Evolutionary conservation across 345 rosid species (phyloP).

Genomic region (Ailanthus altissimus): DNA sequence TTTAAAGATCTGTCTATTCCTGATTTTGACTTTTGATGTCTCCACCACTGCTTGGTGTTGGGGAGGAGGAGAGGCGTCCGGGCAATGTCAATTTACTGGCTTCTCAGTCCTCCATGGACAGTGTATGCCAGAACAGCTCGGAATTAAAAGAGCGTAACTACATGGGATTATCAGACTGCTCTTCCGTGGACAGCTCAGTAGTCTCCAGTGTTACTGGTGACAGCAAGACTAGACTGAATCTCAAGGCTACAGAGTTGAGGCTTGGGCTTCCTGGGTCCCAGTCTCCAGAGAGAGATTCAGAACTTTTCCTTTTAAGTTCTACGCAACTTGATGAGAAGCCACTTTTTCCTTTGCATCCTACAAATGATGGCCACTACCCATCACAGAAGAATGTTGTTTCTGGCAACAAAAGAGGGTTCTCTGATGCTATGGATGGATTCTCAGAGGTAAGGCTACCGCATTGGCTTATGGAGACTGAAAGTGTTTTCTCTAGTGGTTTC

Average conservation of each 20-base stretch:
- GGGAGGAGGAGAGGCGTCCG: slow-evolving; percentile 48
- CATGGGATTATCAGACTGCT: slow-evolving; percentile 53
- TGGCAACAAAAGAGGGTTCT: slow-evolving; percentile 71
- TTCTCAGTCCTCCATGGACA: slow-evolving; percentile 46
- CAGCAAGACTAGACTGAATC: slow-evolving; percentile 42
- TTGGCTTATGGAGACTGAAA: slow-evolving; percentile 6
- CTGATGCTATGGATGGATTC: slow-evolving; percentile 59
- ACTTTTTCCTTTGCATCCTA: slow-evolving; percentile 61
- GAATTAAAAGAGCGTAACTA: slow-evolving; percentile 55
- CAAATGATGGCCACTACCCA: slow-evolving; percentile 41
- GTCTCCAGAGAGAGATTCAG: slow-evolving; percentile 49
- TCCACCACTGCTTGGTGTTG: slow-evolving; percentile 51
- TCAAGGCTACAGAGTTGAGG: slow-evolving; percentile 67
- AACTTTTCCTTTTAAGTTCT: slow-evolving; percentile 33
- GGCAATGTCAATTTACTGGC: slow-evolving; percentile 42
- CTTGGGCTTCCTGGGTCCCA: slow-evolving; percentile 82
- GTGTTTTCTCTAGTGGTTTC: neutral
- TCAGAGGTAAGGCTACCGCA: slow-evolving; percentile 46
- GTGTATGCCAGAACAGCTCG: slow-evolving; percentile 39
- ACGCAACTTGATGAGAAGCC: slow-evolving; percentile 53
- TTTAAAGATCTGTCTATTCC: slow-evolving; percentile 7
- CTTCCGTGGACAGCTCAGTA: slow-evolving; percentile 46
- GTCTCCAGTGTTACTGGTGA: slow-evolving; percentile 30
- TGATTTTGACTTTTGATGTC: slow-evolving; percentile 46
- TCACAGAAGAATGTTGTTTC: slow-evolving; percentile 47